These are phyloP conservation scores for Golubevia sp. DNA, from an alignment of 1,284 basidiomycete genomes.

Conservation along the genomic window DNA sequence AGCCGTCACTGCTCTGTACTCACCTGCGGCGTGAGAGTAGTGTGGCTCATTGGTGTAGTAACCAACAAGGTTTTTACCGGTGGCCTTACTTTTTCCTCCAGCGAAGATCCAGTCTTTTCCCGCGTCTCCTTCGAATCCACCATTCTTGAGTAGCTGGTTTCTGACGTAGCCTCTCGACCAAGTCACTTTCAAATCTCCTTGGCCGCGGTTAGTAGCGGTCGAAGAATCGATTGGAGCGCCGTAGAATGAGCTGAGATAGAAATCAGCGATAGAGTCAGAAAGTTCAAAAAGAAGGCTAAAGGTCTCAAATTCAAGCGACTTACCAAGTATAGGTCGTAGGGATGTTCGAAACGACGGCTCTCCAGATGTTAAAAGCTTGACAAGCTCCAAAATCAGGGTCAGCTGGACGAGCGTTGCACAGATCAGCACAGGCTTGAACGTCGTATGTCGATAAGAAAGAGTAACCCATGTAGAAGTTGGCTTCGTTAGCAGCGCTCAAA, in stretches of 20 bases:
- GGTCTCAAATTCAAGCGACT: background rate
- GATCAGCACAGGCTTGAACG: background rate
- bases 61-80: background rate
- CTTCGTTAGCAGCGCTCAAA: background rate
- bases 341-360: background rate
- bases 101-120: background rate
- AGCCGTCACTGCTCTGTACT: background rate
- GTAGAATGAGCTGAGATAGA: background rate
- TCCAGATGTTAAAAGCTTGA: background rate
- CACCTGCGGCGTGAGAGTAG: background rate
- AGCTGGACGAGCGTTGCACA: background rate
- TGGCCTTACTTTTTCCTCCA: background rate
- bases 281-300: too few species aligned
- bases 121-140: background rate
- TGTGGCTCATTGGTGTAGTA: background rate
- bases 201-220: background rate
- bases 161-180: background rate
- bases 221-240: background rate
- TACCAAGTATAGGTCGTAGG: background rate
- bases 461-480: background rate
- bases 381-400: background rate
- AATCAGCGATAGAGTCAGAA: background rate
- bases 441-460: background rate
- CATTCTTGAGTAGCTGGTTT: background rate
- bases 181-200: background rate